These are phyloP conservation scores for Mortierella hygrophila DNA, from an alignment of 192 early-diverging fungal species.

Conservation along the genomic window DNA sequence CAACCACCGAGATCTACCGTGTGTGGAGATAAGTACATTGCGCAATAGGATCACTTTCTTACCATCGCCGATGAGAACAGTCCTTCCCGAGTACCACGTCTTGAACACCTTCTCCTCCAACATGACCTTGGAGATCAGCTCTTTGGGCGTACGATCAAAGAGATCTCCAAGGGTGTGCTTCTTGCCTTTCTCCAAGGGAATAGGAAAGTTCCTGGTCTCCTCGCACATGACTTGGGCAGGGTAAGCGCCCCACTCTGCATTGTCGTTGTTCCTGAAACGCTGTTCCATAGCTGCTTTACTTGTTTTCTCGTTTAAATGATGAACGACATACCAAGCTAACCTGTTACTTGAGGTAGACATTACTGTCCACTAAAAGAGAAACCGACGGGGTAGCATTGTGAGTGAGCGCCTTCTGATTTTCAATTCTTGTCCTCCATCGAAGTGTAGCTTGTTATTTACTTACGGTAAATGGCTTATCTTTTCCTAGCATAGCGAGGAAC, in stretches of 20 bases:
- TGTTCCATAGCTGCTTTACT: neutral
- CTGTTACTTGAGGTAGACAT: neutral
- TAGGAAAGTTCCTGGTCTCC: neutral
- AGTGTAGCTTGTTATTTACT: neutral
- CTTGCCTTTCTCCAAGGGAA: neutral
- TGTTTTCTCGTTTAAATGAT: neutral
- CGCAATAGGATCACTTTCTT: neutral
- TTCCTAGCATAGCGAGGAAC: neutral
- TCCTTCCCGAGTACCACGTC: conserved; percentile 3
- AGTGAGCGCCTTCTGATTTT: no score
- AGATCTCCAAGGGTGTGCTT: neutral
- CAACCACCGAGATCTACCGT: no score
- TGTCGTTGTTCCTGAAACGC: neutral
- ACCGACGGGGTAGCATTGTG: no score
- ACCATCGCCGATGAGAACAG: conserved; percentile 17
- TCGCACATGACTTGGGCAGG: neutral
- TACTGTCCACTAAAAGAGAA: conserved; percentile 14
- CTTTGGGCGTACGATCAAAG: neutral
- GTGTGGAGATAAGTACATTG: neutral
- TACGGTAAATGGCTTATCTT: conserved; percentile 19
- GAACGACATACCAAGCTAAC: conserved; percentile 13
- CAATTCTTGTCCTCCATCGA: no score
- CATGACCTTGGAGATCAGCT: neutral
- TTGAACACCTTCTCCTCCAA: conserved; percentile 25
- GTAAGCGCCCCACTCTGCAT: conserved; percentile 21